Conservation (phyloP, 2,329 filamentous ascomycete species). For the Paracorniculantispora psalliotae region DNA sequence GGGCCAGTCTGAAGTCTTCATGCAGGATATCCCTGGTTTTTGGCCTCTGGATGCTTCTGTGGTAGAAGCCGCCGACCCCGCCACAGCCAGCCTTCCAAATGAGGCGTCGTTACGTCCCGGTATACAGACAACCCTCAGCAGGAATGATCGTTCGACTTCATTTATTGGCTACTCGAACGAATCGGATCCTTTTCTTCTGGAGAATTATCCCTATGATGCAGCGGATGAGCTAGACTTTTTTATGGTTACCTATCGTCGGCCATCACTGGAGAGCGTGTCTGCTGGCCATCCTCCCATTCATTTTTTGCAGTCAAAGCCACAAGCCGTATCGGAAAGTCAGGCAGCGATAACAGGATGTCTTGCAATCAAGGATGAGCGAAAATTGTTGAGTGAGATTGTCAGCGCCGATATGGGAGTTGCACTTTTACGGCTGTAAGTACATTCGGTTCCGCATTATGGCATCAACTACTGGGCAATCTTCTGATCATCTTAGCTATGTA, state of each 20-base stretch:
- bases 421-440: constrained; percentile 16
- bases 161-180: constrained; percentile 13
- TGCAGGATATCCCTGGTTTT: constrained; percentile 1
- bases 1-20: background rate
- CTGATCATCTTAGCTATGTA: constrained; percentile 3
- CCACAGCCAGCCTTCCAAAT: background rate
- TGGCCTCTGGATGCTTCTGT: background rate
- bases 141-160: constrained; percentile 10
- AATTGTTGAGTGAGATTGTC: constrained; percentile 14
- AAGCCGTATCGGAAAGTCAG: constrained; percentile 10
- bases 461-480: background rate
- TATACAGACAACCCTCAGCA: background rate
- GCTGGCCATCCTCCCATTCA: constrained; percentile 13
- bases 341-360: constrained; percentile 11
- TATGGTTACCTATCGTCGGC: constrained; percentile 18
- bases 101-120: background rate
- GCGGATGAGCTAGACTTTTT: constrained; percentile 27
- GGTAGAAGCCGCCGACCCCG: background rate
- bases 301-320: constrained; percentile 15
- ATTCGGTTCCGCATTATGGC: background rate
- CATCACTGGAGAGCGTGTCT: background rate
- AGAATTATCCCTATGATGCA: constrained; percentile 23
- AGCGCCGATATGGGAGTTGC: constrained; percentile 14
- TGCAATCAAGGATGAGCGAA: constrained; percentile 11
- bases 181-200: constrained; percentile 15